Base-by-base conservation (phyloP, 495 filamentous ascomycete genomes). In the Talaromyces proteolyticus region DNA sequence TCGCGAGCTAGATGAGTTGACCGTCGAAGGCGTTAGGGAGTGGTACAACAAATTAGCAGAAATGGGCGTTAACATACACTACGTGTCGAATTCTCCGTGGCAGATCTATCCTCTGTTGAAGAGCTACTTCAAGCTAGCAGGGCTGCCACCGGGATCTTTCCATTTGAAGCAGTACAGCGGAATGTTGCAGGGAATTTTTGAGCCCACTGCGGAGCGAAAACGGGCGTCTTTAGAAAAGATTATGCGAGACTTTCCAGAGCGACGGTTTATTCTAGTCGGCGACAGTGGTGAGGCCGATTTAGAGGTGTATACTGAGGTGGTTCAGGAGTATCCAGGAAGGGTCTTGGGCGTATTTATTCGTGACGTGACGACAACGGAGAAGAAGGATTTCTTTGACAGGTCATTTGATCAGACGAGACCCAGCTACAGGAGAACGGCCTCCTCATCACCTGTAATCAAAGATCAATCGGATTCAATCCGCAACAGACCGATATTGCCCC, bases 281-380 rank as follows among this genome's bases (percentile, higher is more conserved):
- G 93, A 98, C 57, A 96, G 91, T 57, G 93, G 93, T 18, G 93
- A 98, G 65, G 92, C 91, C 4, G 93, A 98, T 66, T 75, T 98
- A 2, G 93, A 98, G 64, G 90, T 99, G 0, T 99, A 99, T 58
- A 96, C 90, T 0, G 92, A 99, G 52, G 76, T 95, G n/a, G 89
- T 84, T 0, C 56, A 90, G 18, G 82, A 85, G 10, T 85, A 95
- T 61, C 93, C 89, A 0, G 87, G 87, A 0, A 76, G 87, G 26
- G 83, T 99, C 25, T 59, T 95, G 8, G 86, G 78, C 0, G 79
- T 99, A 24, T 99, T 95, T 62, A 96, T 99, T 52, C 80, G 93
- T 19, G 94, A 99, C 65, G 85, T 97, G 17, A 96, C 94, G 0
- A 95, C 89, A 0, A 72, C 85, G 5, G 73, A 80, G 11, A 71